These are phyloP conservation scores for Zoysia matrella DNA, from an alignment of 202 grass and related monocot species.

Conservation along the genomic window DNA sequence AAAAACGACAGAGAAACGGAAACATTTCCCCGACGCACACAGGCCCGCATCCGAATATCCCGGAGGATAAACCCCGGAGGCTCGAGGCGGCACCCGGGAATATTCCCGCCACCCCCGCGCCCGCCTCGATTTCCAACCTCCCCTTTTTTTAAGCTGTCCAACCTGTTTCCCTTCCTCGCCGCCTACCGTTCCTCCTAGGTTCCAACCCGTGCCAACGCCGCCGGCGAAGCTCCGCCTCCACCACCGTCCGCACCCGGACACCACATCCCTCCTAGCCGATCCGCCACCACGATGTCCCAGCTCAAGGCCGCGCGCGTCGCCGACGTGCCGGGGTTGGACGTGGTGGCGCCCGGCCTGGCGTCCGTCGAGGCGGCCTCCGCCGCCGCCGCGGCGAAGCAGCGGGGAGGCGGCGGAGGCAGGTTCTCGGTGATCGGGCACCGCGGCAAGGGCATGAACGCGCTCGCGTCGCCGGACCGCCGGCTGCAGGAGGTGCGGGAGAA, in stretches of 20 bases:
- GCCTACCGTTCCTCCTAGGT: not conserved
- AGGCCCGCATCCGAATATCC: conserved; percentile 51
- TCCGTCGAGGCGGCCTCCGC: not conserved
- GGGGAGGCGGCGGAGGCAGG: not conserved
- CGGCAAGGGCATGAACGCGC: conserved; percentile 97
- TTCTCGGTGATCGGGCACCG: conserved; percentile 84
- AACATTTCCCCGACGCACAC: not conserved
- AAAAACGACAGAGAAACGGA: conserved; percentile 1
- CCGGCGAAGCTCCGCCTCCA: not conserved
- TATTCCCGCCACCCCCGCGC: conserved; percentile 36
- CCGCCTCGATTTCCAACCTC: conserved; percentile 20
- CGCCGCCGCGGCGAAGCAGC: too few relatives aligned
- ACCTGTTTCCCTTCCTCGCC: not conserved
- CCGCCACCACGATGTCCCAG: conserved; percentile 43
- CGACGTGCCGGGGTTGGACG: conserved; percentile 61
- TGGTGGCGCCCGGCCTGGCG: conserved; percentile 33
- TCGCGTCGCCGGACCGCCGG: conserved; percentile 69
- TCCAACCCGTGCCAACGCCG: not conserved
- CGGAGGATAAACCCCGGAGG: conserved; percentile 57
- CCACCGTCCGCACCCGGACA: too few relatives aligned
- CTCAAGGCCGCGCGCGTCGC: conserved; percentile 78
- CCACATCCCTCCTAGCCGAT: not conserved
- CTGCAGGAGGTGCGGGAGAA: conserved; percentile 90
- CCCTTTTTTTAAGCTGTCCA: not conserved
- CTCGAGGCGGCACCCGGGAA: conserved; percentile 44